Evolutionary conservation across 2,329 filamentous ascomycete genomes (phyloP).

Genomic region (Pseudogymnoascus verrucosus): DNA sequence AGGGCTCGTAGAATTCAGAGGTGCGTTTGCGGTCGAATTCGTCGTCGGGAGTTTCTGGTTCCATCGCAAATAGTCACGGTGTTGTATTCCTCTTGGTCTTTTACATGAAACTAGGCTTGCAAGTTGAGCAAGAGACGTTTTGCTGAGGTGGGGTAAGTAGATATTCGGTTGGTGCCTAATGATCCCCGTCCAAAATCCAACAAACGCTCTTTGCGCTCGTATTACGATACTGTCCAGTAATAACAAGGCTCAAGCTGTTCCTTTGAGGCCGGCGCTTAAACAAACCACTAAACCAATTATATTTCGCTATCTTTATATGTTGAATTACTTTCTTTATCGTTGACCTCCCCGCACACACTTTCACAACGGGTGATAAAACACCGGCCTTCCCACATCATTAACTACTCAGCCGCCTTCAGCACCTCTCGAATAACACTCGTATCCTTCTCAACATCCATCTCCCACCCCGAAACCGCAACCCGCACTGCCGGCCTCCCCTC

Average conservation of each 20-base stretch:
- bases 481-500: slow-evolving; percentile 63
- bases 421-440: slow-evolving; percentile 56
- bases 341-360: not conserved
- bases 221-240: not conserved
- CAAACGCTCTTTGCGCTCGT: not conserved
- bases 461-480: slow-evolving; percentile 84
- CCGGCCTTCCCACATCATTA: not conserved
- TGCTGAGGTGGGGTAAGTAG: not conserved
- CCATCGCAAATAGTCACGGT: not conserved
- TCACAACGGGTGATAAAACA: not conserved
- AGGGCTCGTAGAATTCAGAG: slow-evolving; percentile 14
- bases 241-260: not conserved
- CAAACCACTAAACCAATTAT: not conserved
- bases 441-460: slow-evolving; percentile 61
- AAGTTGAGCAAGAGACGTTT: not conserved
- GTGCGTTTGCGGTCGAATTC: not conserved
- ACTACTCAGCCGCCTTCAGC: slow-evolving; percentile 29
- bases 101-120: not conserved
- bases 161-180: not conserved
- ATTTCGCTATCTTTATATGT: not conserved
- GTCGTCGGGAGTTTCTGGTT: not conserved
- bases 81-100: not conserved
- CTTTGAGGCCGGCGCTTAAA: not conserved
- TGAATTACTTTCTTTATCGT: not conserved
- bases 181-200: not conserved